Evolutionary conservation across 345 rosid species (phyloP).

Genomic region (Ceriops tagal): DNA sequence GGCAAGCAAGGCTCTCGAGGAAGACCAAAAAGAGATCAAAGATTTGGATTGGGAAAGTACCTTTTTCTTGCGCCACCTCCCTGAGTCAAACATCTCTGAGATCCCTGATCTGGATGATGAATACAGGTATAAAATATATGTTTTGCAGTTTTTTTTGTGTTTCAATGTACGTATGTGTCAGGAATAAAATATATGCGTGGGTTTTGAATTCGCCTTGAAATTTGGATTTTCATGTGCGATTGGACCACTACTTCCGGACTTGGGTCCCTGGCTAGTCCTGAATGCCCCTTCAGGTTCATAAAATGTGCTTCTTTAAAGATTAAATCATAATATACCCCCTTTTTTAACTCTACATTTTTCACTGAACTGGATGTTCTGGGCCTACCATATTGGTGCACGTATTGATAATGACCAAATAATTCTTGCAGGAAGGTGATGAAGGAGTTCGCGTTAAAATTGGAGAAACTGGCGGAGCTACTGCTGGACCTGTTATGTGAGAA

Average conservation of each 20-base stretch:
- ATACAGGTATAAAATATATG: constrained; percentile 45
- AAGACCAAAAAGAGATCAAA: constrained; percentile 52
- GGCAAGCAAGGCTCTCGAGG: constrained; percentile 57
- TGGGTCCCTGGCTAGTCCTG: not conserved
- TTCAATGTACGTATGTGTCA: not conserved
- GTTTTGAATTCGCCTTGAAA: not conserved
- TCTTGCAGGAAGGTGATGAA: constrained; percentile 57
- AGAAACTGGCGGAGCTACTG: constrained; percentile 78
- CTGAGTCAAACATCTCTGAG: constrained; percentile 54
- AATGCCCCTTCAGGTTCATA: not conserved
- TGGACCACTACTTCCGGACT: not conserved
- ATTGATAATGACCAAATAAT: not conserved
- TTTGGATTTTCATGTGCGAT: not conserved
- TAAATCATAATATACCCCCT: too few species aligned
- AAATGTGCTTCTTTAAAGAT: too few species aligned
- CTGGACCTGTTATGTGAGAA: constrained; percentile 80
- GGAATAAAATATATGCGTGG: not conserved
- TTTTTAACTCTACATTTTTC: too few species aligned
- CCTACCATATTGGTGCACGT: not conserved
- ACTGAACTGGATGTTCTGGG: too few species aligned
- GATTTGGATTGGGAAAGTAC: constrained; percentile 97
- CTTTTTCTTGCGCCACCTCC: constrained; percentile 68
- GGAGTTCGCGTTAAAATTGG: constrained; percentile 65
- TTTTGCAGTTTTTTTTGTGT: not conserved
- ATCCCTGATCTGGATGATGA: constrained; percentile 73